Percentiles rank a stretch among this genome's conserved stretches.
Evolutionary conservation across 495 filamentous ascomycete genomes (phyloP).

Genomic region (Baudoinia panamericana): DNA sequence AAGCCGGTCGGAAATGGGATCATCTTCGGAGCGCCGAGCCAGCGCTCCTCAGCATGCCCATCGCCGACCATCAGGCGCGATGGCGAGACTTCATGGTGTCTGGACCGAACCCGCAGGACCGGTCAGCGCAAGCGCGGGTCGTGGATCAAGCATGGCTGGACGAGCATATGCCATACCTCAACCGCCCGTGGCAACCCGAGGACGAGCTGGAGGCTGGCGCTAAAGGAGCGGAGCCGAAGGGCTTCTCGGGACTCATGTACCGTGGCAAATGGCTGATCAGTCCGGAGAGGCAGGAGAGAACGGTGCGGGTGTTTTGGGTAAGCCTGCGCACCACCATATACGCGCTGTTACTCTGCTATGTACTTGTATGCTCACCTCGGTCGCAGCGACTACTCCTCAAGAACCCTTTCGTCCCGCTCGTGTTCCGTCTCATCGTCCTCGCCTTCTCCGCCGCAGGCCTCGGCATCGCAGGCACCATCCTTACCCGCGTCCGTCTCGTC

Average conservation of each 20-base stretch:
- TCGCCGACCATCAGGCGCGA: slow-evolving; percentile 13
- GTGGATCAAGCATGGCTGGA: slow-evolving; percentile 18
- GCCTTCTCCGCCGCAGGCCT: slow-evolving; percentile 70
- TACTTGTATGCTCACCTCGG: not conserved
- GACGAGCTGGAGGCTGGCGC: slow-evolving; percentile 1
- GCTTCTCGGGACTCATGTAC: slow-evolving; percentile 12
- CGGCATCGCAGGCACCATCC: slow-evolving; percentile 65
- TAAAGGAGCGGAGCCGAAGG: not conserved
- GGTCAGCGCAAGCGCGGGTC: slow-evolving; percentile 6
- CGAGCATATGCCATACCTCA: slow-evolving; percentile 18
- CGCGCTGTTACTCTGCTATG: too few species aligned
- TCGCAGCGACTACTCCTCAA: slow-evolving; percentile 17
- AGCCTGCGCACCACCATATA: too few species aligned
- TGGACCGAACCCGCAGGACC: slow-evolving; percentile 9
- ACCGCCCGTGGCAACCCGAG: slow-evolving; percentile 2
- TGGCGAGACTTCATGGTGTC: slow-evolving; percentile 16
- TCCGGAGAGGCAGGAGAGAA: slow-evolving; percentile 17
- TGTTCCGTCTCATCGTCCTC: slow-evolving; percentile 71
- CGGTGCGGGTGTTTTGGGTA: slow-evolving; percentile 17
- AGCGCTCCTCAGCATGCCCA: slow-evolving; percentile 8
- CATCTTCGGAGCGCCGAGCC: slow-evolving; percentile 9
- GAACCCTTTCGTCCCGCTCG: slow-evolving; percentile 74
- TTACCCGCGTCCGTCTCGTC: slow-evolving; percentile 22
- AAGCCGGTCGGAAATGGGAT: slow-evolving; percentile 20
- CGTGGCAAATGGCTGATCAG: slow-evolving; percentile 16